Conservation (phyloP, 306 rosid species). For the Casuarina cunninghamiana region DNA sequence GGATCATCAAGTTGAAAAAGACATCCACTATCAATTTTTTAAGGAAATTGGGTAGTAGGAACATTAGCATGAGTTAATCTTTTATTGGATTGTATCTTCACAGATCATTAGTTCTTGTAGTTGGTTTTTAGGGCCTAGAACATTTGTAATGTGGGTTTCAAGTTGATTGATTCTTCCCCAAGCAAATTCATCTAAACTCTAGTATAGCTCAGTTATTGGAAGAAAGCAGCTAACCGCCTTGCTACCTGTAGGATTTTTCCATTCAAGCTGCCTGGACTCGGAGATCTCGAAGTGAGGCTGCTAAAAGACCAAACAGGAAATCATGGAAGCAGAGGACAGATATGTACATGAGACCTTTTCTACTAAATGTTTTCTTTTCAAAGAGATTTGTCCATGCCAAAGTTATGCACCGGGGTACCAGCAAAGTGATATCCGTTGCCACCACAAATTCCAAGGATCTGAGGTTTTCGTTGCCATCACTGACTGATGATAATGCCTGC, state of each 20-base stretch:
- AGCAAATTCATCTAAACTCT: background rate
- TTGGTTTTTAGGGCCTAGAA: background rate
- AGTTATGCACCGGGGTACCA: slow-evolving; percentile 85
- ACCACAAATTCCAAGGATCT: slow-evolving; percentile 81
- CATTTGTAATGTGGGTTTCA: background rate
- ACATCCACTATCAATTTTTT: background rate
- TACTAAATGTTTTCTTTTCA: slow-evolving; percentile 79
- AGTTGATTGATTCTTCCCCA: background rate
- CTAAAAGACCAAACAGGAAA: slow-evolving; percentile 63
- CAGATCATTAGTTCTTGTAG: background rate
- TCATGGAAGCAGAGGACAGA: slow-evolving; percentile 89
- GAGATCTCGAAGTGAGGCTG: slow-evolving; percentile 81
- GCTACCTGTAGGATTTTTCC: slow-evolving; percentile 41
- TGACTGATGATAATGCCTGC: slow-evolving; percentile 67
- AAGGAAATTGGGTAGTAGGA: background rate
- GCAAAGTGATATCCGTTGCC: slow-evolving; percentile 85
- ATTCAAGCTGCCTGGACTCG: slow-evolving; percentile 79
- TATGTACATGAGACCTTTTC: slow-evolving; percentile 85
- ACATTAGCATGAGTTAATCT: background rate
- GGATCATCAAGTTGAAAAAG: background rate
- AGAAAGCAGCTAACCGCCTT: background rate
- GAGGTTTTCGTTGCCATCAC: slow-evolving; percentile 65
- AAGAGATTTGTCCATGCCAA: slow-evolving; percentile 78
- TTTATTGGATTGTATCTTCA: background rate
- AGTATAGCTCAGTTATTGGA: background rate